Percentiles rank a stretch among this genome's conserved stretches.
phyloP scores from a whole-genome alignment of 352 stramenopile genomes.

The Globisporangium iwayamae region DNA sequence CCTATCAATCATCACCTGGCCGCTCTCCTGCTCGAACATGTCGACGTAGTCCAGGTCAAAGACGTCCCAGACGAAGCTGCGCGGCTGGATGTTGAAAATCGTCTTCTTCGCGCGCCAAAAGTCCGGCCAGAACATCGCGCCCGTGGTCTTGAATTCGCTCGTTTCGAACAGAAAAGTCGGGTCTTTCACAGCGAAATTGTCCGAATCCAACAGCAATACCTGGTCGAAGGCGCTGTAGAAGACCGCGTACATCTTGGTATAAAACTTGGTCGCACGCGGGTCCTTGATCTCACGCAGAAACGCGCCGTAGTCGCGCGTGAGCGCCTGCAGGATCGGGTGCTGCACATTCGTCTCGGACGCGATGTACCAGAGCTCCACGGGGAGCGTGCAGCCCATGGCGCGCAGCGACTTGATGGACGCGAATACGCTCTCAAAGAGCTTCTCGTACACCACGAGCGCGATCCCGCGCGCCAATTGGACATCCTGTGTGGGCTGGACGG shows the following conservation, averaged over 20 bases:
- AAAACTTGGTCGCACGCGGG: constrained; percentile 41
- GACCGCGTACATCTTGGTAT: constrained; percentile 71
- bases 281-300: constrained; percentile 72
- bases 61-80: constrained; percentile 67
- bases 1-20: constrained; percentile 66
- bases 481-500: constrained; percentile 25
- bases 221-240: constrained; percentile 76
- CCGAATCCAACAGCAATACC: constrained; percentile 70
- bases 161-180: constrained; percentile 66
- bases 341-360: constrained; percentile 36
- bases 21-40: constrained; percentile 79
- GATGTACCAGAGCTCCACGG: constrained; percentile 73
- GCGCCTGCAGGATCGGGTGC: constrained; percentile 40
- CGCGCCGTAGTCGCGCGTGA: constrained; percentile 33
- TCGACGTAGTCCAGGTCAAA: constrained; percentile 54
- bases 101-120: constrained; percentile 67
- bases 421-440: constrained; percentile 49
- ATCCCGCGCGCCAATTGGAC: constrained; percentile 34
- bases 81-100: constrained; percentile 73
- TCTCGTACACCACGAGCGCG: constrained; percentile 49
- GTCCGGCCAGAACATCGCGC: constrained; percentile 79
- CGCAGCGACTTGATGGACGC: constrained; percentile 42
- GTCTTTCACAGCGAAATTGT: constrained; percentile 69
- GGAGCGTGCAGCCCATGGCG: constrained; percentile 37
- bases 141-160: constrained; percentile 33